phyloP scores from a whole-genome alignment of 116 monocot genomes.

The Dioscorea cayenensis region DNA sequence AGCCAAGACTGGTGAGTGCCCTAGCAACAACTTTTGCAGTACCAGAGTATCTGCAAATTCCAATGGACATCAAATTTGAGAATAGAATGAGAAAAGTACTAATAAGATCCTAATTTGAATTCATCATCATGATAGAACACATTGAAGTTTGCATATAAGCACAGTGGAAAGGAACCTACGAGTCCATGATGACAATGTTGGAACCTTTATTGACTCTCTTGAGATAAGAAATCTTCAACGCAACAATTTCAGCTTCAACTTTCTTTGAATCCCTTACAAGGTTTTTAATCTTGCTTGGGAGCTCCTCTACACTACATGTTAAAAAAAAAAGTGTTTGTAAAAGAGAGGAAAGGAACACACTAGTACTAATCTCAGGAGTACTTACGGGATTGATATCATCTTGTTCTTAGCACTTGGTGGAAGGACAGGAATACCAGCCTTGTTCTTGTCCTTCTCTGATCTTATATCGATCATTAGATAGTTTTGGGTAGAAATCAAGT shows the following conservation, averaged over 20 bases:
- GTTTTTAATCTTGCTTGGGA: constrained; percentile 74
- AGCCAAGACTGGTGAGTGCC: constrained; percentile 59
- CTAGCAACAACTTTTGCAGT: constrained; percentile 66
- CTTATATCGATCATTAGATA: constrained; percentile 76
- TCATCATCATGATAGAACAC: too few relatives aligned
- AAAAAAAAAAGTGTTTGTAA: neutral
- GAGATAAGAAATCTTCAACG: constrained; percentile 91
- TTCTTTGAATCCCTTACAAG: constrained; percentile 69
- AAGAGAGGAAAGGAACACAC: neutral
- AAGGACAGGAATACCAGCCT: constrained; percentile 74
- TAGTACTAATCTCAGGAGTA: neutral
- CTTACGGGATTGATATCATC: constrained; percentile 83
- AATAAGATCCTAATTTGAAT: too few relatives aligned
- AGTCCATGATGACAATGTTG: constrained; percentile 83
- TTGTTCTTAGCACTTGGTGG: constrained; percentile 75
- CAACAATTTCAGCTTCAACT: constrained; percentile 85
- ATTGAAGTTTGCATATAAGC: neutral
- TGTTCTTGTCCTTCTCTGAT: constrained; percentile 83
- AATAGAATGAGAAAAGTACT: too few relatives aligned
- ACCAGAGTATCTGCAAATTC: constrained; percentile 54
- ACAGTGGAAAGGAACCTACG: constrained; percentile 27
- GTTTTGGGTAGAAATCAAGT: constrained; percentile 51
- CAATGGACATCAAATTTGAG: too few relatives aligned
- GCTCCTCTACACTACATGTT: constrained; percentile 62
- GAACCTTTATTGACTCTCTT: constrained; percentile 78